phyloP scores from a whole-genome alignment of 768 basidiomycete genomes.

The Amanita jacksonii region DNA sequence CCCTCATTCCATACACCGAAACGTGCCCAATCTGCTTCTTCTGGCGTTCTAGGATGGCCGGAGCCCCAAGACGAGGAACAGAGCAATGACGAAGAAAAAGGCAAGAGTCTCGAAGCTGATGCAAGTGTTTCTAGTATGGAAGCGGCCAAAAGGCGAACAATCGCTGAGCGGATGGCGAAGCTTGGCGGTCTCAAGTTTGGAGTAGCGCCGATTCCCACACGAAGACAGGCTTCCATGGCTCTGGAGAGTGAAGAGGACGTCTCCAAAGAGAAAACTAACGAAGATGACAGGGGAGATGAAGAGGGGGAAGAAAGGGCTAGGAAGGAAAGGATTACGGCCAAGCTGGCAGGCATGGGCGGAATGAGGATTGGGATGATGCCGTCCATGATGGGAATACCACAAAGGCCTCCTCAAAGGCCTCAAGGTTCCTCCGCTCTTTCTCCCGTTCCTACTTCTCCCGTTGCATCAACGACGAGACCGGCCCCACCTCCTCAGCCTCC shows the following conservation, averaged over 20 bases:
- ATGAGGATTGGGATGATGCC: conserved; percentile 48
- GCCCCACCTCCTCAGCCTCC: conserved; percentile 21
- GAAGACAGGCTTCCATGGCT: too few species aligned
- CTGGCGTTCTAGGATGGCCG: conserved; percentile 8
- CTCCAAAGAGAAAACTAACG: conserved; percentile 12
- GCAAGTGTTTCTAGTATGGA: conserved; percentile 32
- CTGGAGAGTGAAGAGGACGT: conserved; percentile 15
- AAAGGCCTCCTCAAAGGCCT: conserved; percentile 17
- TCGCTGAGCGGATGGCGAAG: conserved; percentile 93
- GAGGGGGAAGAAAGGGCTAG: conserved; percentile 58
- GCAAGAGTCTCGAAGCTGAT: background rate
- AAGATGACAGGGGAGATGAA: conserved; percentile 23
- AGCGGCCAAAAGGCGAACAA: conserved; percentile 51
- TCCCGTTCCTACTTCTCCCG: conserved; percentile 1
- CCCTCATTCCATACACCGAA: conserved; percentile 50
- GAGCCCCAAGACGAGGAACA: too few species aligned
- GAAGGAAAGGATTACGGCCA: conserved; percentile 43
- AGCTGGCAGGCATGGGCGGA: conserved; percentile 46
- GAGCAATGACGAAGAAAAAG: conserved; percentile 28
- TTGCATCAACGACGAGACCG: conserved; percentile 17
- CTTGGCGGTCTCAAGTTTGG: conserved; percentile 83
- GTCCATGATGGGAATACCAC: conserved; percentile 25
- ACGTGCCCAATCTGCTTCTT: conserved; percentile 12
- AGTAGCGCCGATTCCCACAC: conserved; percentile 40
- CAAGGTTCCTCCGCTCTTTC: conserved; percentile 1